Evolutionary conservation across 2,329 filamentous ascomycete species (phyloP).

Genomic region (Beauveria australis): DNA sequence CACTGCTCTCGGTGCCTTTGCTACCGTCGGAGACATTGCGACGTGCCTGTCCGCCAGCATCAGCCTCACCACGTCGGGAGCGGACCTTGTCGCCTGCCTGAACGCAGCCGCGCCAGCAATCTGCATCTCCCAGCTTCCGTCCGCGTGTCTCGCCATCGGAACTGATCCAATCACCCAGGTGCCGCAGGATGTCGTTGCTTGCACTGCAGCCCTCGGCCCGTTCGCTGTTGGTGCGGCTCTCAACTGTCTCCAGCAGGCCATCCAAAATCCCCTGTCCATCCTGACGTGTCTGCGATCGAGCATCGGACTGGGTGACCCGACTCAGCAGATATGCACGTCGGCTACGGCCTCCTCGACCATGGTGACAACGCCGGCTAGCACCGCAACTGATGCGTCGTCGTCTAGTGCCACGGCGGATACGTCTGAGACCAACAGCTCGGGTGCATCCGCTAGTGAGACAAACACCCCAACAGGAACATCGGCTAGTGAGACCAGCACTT

Average conservation of each 20-base stretch:
- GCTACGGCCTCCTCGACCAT: not conserved
- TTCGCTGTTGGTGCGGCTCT: conserved; percentile 6
- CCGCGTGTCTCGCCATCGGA: conserved; percentile 6
- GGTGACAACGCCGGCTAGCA: not conserved
- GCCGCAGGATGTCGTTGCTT: not conserved
- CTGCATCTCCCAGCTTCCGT: conserved; percentile 12
- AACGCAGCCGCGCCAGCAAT: not conserved
- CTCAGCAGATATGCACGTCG: not conserved
- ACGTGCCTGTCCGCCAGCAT: conserved; percentile 7
- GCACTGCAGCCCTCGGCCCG: conserved; percentile 10
- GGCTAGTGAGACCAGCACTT: not conserved
- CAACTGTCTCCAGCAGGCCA: conserved; percentile 3
- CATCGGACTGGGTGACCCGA: not conserved
- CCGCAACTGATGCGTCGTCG: too few relatives aligned
- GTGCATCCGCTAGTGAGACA: not conserved
- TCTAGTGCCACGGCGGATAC: too few relatives aligned
- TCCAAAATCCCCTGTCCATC: not conserved
- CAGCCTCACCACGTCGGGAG: conserved; percentile 1
- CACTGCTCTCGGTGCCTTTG: conserved; percentile 11
- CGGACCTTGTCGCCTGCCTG: conserved; percentile 7
- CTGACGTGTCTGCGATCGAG: not conserved
- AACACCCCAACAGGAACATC: not conserved
- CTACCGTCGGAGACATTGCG: not conserved
- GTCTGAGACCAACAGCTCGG: not conserved
- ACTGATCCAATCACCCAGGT: not conserved